These are phyloP conservation scores for Westerdykella aurantiaca DNA, from an alignment of 2,329 filamentous ascomycete species.

Conservation along the genomic window DNA sequence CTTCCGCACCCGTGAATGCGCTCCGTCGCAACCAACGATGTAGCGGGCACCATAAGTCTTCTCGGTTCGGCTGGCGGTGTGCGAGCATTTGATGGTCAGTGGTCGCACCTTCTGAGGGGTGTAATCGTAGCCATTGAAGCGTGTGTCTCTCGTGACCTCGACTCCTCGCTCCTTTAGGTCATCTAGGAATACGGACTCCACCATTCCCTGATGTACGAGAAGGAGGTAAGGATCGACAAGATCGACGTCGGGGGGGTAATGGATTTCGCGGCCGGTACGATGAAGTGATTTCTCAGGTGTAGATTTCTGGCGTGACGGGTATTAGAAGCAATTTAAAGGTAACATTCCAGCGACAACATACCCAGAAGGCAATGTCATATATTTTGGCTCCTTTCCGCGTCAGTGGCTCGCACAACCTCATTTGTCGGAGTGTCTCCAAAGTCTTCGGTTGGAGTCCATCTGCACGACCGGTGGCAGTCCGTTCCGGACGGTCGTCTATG, in stretches of 20 bases:
- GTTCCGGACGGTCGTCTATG: conserved; percentile 63
- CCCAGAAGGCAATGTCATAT: conserved; percentile 72
- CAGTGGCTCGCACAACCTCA: conserved; percentile 64
- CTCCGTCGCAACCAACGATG: conserved; percentile 67
- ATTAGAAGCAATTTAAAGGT: neutral
- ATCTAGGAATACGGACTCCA: conserved; percentile 64
- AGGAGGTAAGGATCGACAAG: conserved; percentile 51
- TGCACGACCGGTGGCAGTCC: conserved; percentile 62
- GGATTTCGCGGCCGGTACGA: conserved; percentile 59
- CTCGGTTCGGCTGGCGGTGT: conserved; percentile 32
- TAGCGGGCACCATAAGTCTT: conserved; percentile 54
- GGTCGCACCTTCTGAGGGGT: conserved; percentile 32
- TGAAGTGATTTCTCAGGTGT: conserved; percentile 42
- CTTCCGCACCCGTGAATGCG: conserved; percentile 63
- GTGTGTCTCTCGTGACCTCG: conserved; percentile 58
- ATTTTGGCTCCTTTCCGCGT: conserved; percentile 63
- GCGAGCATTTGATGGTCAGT: conserved; percentile 40
- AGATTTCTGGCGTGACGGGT: conserved; percentile 24
- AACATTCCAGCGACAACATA: conserved; percentile 28
- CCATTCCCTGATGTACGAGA: conserved; percentile 65
- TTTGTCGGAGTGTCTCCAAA: conserved; percentile 69
- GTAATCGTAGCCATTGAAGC: conserved; percentile 51
- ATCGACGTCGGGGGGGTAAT: conserved; percentile 55
- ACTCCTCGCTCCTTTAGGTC: conserved; percentile 61
- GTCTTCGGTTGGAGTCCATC: conserved; percentile 74